Evolutionary conservation across 2,329 filamentous ascomycete species (phyloP).

Genomic region (Aspergillus jensenii): DNA sequence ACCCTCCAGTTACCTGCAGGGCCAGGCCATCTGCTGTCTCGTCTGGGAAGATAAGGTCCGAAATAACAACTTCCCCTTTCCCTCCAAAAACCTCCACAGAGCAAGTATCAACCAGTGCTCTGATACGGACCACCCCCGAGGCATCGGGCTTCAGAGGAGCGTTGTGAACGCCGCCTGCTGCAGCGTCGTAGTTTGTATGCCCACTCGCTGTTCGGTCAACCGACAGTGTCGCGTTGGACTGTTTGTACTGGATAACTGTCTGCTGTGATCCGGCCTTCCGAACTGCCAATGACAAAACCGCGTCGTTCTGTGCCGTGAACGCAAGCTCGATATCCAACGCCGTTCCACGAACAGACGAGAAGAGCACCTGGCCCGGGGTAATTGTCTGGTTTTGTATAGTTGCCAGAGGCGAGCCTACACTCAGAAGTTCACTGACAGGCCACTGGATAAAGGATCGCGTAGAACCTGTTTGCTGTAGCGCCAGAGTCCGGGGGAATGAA

Average conservation of each 20-base stretch:
- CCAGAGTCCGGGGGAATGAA: constrained; percentile 14
- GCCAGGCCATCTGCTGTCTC: constrained; percentile 1
- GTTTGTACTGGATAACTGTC: constrained; percentile 2
- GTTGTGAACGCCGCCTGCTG: constrained; percentile 5
- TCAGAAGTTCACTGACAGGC: constrained; percentile 8
- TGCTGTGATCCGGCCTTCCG: constrained; percentile 1
- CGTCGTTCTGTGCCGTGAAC: background rate
- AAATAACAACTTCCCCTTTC: constrained; percentile 7
- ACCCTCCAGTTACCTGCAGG: constrained; percentile 3
- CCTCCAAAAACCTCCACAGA: constrained; percentile 12
- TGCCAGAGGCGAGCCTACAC: background rate
- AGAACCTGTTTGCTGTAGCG: constrained; percentile 6
- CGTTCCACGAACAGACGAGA: background rate
- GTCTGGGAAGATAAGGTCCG: constrained; percentile 7
- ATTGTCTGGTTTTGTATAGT: constrained; percentile 4
- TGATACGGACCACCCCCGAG: background rate
- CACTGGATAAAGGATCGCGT: constrained; percentile 11
- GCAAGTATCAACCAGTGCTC: constrained; percentile 7
- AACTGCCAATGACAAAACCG: background rate
- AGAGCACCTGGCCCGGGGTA: background rate
- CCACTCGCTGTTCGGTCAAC: constrained; percentile 9
- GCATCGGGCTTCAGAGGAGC: background rate
- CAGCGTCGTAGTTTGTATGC: constrained; percentile 1
- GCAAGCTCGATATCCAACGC: constrained; percentile 5
- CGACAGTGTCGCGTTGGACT: background rate